Percentiles rank a stretch among this genome's conserved stretches.
These are phyloP conservation scores for Malus hybrid DNA, from an alignment of 331 rosid species.

Conservation along the genomic window DNA sequence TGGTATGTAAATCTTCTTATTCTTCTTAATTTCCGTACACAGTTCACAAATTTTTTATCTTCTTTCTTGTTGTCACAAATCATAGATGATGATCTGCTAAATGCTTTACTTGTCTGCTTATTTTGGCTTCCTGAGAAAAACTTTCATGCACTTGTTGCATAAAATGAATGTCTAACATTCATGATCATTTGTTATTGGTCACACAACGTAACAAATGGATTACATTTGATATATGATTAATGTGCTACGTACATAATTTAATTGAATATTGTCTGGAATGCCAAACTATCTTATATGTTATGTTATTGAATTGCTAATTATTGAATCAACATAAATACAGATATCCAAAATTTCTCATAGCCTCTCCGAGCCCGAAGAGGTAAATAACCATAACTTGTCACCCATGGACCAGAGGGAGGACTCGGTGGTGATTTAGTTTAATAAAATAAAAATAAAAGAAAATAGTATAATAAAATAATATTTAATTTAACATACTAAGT, in stretches of 20 bases:
- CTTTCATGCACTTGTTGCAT: too few species aligned
- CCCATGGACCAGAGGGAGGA: too few species aligned
- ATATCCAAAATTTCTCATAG: too few species aligned
- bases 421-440: too few species aligned
- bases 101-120: background rate
- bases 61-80: background rate
- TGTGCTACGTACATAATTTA: background rate
- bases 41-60: background rate
- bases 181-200: background rate
- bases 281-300: background rate
- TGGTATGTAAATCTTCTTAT: conserved; percentile 26
- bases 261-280: background rate
- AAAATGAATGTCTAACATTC: background rate
- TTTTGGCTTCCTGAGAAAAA: background rate
- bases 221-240: background rate
- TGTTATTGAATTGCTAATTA: background rate
- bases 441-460: too few species aligned
- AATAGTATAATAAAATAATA: too few species aligned
- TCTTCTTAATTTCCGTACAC: background rate
- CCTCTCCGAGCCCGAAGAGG: too few species aligned
- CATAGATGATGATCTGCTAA: background rate
- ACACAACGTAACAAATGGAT: background rate
- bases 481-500: too few species aligned
- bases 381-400: too few species aligned
- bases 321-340: too few species aligned